Evolutionary conservation across 1,139 yeast genomes (phyloP), one percentile per base, ranked within the genome.

Genomic region (Kodamaea derodonti): DNA sequence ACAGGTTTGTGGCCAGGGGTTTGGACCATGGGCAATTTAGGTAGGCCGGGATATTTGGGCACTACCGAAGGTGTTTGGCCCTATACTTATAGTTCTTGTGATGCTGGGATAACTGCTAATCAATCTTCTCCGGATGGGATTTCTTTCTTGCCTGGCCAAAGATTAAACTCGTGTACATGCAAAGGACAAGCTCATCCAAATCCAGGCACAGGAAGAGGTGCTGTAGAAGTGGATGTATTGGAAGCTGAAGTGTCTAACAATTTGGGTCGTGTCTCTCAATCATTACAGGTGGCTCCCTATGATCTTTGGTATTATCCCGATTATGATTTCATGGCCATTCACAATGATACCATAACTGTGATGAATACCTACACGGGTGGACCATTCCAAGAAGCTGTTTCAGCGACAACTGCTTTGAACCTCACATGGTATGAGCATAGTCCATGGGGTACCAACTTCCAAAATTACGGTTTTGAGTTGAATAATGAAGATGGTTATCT

Each of bases 351-450:
- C 3, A 38, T 54, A 25, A 56, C 62, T 10, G 40, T 53, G 17
- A 54, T 58, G 58, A 58, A 58, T 42, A 48, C 57, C 1, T 58
- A 58, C 31, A 49, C 59, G 8, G 63, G 63, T 2, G 61, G 63
- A 1, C 62, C 62, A 3, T 52, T 55, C 38, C 63, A 58, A 34
- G 59, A 58, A 33, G 63, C 63, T 1, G 46, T 58, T 7, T 54
- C 60, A 3, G 60, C 53, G 2, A 47, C 51, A 6, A 47, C 60
- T 1, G 47, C 53, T 4, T 44, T 58, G 25, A 58, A 54, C 37
- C 38, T 45, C 7, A 41, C 51, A 1, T 58, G 63, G 63, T 56
- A 58, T 37, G 55, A 56, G 27, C 34, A 39, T 11, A 60, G 60
- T 3, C 43, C 40, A 2, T 35, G 41, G 13, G 42, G 44, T 3